Evolutionary conservation across 768 basidiomycete species (phyloP).

Genomic region (Psilocybe azurescens): DNA sequence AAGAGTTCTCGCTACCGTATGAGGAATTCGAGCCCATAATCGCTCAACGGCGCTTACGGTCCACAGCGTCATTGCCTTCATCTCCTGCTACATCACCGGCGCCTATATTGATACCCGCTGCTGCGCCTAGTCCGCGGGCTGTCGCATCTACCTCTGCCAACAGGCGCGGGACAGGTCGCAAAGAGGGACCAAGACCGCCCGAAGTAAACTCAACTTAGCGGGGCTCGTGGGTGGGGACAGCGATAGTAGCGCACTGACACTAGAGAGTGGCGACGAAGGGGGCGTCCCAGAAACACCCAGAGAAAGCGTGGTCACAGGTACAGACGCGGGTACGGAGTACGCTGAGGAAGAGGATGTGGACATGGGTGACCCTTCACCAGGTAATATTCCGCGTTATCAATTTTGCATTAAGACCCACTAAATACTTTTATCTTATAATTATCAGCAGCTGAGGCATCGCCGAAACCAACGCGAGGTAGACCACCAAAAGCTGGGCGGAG

Average conservation of each 20-base stretch:
- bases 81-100: constrained; percentile 55
- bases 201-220: constrained; percentile 65
- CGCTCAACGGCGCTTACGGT: constrained; percentile 64
- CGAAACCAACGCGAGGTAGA: constrained; percentile 41
- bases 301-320: constrained; percentile 72
- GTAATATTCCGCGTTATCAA: constrained; percentile 37
- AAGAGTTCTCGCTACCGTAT: constrained; percentile 66
- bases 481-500: constrained; percentile 37
- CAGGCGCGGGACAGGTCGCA: constrained; percentile 23
- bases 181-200: constrained; percentile 42
- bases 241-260: constrained; percentile 83
- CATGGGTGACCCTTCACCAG: constrained; percentile 61
- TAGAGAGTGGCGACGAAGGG: constrained; percentile 84
- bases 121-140: constrained; percentile 29
- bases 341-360: constrained; percentile 71
- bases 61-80: constrained; percentile 66
- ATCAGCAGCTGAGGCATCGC: constrained; percentile 40
- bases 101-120: constrained; percentile 26
- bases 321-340: constrained; percentile 74
- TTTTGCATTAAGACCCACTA: not conserved
- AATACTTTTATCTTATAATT: constrained; percentile 9
- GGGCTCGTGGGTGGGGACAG: constrained; percentile 84
- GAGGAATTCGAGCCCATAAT: constrained; percentile 72
- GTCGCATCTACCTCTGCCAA: constrained; percentile 20
- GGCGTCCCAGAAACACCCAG: constrained; percentile 55